Conservation (phyloP, 2,329 filamentous ascomycete species). For the Diaporthe nobilis region DNA sequence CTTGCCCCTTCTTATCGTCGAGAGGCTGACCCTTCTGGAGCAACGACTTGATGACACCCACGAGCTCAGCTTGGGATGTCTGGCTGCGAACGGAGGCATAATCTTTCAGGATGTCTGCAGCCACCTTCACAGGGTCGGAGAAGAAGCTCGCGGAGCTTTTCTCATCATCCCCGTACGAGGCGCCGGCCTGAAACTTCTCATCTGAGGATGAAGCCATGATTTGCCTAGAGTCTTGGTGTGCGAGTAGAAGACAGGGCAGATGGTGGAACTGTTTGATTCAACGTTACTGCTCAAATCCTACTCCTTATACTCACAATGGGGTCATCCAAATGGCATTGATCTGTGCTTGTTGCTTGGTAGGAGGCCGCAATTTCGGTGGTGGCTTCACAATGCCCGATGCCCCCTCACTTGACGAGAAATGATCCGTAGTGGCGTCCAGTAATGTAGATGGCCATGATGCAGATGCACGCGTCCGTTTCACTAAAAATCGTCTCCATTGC, state of each 20-base stretch:
- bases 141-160: constrained; percentile 48
- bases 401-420: not conserved
- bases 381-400: not conserved
- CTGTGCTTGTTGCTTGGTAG: not conserved
- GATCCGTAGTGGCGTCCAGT: constrained; percentile 18
- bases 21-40: constrained; percentile 17
- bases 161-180: constrained; percentile 51
- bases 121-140: constrained; percentile 43
- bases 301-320: not conserved
- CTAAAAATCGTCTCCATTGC: not conserved
- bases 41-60: constrained; percentile 44
- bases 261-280: not conserved
- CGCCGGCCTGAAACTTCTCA: constrained; percentile 56
- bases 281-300: not conserved
- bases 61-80: constrained; percentile 48
- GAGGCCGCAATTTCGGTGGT: not conserved
- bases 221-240: not conserved
- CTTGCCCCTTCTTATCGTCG: constrained; percentile 18
- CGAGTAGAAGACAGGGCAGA: not conserved
- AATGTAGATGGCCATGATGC: not conserved
- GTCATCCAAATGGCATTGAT: not conserved
- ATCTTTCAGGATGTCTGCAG: constrained; percentile 10
- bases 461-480: not conserved
- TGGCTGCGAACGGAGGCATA: constrained; percentile 1
- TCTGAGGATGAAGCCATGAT: not conserved